Evolutionary conservation across 805 yeast genomes (phyloP).

Genomic region (Saccharomycopsis fermentans): DNA sequence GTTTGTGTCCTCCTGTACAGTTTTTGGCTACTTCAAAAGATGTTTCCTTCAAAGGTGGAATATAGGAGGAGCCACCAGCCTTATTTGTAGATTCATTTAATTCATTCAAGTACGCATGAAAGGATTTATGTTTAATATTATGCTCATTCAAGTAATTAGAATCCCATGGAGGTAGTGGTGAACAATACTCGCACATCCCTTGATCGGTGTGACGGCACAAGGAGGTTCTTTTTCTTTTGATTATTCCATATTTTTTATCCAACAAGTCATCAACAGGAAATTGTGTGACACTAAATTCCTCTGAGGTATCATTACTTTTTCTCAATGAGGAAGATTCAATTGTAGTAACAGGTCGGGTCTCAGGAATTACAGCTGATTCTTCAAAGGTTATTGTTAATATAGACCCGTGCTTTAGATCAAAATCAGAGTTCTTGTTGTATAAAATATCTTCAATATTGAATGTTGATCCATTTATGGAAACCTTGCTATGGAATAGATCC

Average conservation of each 20-base stretch:
- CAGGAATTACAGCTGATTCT: neutral
- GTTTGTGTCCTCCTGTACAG: constrained; percentile 76
- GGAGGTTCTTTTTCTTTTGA: constrained; percentile 47
- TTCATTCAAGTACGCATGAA: constrained; percentile 72
- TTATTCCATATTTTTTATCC: constrained; percentile 61
- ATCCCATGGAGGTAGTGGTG: constrained; percentile 95
- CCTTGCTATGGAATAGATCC: neutral
- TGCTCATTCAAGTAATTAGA: constrained; percentile 60
- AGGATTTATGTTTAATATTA: constrained; percentile 79
- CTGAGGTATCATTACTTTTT: neutral
- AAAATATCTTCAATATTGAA: constrained; percentile 16
- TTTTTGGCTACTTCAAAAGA: constrained; percentile 47
- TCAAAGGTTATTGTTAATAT: constrained; percentile 39
- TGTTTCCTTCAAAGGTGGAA: constrained; percentile 70
- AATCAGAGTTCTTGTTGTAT: constrained; percentile 23
- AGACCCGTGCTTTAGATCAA: constrained; percentile 41
- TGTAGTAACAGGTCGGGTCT: constrained; percentile 3
- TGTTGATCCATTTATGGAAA: neutral
- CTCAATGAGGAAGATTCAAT: constrained; percentile 11
- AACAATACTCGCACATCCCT: constrained; percentile 97
- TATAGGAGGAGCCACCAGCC: constrained; percentile 51
- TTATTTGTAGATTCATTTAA: constrained; percentile 59
- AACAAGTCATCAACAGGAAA: constrained; percentile 56
- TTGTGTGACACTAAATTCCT: constrained; percentile 34
- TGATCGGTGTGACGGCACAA: constrained; percentile 82